Conservation (phyloP, 768 basidiomycete species). For the Hydnomerulius pinastri region DNA sequence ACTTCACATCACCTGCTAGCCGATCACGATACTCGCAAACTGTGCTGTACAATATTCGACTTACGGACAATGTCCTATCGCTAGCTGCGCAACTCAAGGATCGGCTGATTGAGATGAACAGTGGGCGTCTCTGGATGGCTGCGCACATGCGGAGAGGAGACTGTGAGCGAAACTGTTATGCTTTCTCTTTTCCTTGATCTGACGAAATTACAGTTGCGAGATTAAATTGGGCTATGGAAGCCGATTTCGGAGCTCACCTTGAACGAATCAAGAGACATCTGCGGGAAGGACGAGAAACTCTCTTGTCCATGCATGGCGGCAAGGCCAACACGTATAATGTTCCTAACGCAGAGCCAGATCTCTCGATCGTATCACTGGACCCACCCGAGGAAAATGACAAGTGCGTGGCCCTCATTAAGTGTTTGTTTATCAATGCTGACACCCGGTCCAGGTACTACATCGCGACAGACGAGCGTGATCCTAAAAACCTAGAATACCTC, state of each 20-base stretch:
- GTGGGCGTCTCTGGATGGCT: slow-evolving; percentile 43
- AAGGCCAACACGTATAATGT: slow-evolving; percentile 20
- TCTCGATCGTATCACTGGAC: slow-evolving; percentile 20
- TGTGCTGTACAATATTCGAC: slow-evolving; percentile 33
- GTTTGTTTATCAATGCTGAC: neutral
- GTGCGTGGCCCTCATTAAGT: slow-evolving; percentile 8
- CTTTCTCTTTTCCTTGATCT: no score
- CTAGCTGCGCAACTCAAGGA: slow-evolving; percentile 32
- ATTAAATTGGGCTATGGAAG: slow-evolving; percentile 37
- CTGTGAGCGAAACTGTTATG: no score
- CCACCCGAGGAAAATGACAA: slow-evolving; percentile 26
- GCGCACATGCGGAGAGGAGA: slow-evolving; percentile 48
- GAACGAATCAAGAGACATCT: slow-evolving; percentile 31
- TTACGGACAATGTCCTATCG: slow-evolving; percentile 23
- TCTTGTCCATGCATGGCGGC: slow-evolving; percentile 24
- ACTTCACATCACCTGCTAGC: slow-evolving; percentile 33
- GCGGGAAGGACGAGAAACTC: slow-evolving; percentile 13
- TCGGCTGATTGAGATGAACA: slow-evolving; percentile 32
- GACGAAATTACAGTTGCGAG: no score
- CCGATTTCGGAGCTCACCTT: slow-evolving; percentile 33
- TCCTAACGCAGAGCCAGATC: slow-evolving; percentile 20
- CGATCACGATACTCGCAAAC: slow-evolving; percentile 29
- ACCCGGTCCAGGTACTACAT: slow-evolving; percentile 31
- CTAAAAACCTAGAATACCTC: slow-evolving; percentile 32
- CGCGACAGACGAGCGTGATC: slow-evolving; percentile 46